Evolutionary conservation across 257 asterid species (phyloP), one percentile per base, ranked within the genome.

Genomic region (Fraxinus anomala): DNA sequence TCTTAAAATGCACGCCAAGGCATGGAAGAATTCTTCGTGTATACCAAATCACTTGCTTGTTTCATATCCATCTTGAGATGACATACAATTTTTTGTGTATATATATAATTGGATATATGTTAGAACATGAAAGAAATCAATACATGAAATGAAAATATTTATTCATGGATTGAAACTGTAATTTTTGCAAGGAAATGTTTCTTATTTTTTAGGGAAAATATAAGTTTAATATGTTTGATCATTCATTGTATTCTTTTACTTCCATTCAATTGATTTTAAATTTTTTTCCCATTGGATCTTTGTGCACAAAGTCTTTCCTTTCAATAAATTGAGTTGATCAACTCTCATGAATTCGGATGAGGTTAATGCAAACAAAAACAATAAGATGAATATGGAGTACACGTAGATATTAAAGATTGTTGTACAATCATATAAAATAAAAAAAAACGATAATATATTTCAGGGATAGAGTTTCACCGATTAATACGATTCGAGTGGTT

Each of bases 1-100:
- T 10, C 86, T 89, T 2, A 85, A 78, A 63, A 10, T 76, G 76
- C 86, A 89, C 56, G 81, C 83, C 4, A 83, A 80, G 87, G 83
- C 75, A 23, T 85, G 93, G 93, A 87, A 70, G 68, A 76, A 70
- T 70, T 85, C 91, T 81, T 76, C 84, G 2, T 88, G 92, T 79
- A 1, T 87, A 10, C 89, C 88, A 2, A 12, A 14, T 31, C 17
- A 66, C 59, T 66, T 86, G 47, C 19, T 77, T n/a, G 51, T 74
- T 70, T 70, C 84, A 1, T 83, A 84, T 54, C 89, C 88, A 70
- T 80, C 72, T 71, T 84, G 34, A 75, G 67, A n/a, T 59, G 67
- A 23, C 30, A 21, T 59, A 59, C 67, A 59, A 21, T 59, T 59
- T 21, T 21, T 21, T 21, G 12, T 59, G 30, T 59, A 23, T 59